These are phyloP conservation scores for Fusarium dimerum DNA, from an alignment of 2,329 filamentous ascomycete genomes.

Conservation along the genomic window DNA sequence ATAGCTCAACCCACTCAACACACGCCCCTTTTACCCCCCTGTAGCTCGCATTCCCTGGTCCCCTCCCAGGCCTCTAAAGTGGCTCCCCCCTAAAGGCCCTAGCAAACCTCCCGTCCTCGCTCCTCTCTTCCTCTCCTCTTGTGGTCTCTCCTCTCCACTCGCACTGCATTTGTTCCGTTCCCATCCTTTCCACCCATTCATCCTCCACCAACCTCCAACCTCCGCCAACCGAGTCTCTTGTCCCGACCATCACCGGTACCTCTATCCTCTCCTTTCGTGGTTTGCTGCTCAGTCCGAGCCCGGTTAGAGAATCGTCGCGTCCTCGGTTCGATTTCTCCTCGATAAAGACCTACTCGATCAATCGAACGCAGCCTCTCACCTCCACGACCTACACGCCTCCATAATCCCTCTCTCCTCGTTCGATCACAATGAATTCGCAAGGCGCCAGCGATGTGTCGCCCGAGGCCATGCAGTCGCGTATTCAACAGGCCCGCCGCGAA, in stretches of 20 bases:
- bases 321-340: conserved; percentile 13
- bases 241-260: conserved; percentile 22
- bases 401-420: conserved; percentile 9
- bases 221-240: conserved; percentile 27
- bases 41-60: conserved; percentile 34
- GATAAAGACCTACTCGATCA: conserved; percentile 14
- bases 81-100: conserved; percentile 6
- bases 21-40: conserved; percentile 31
- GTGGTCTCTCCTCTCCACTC: conserved; percentile 37
- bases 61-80: conserved; percentile 23
- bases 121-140: conserved; percentile 27
- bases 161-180: conserved; percentile 31
- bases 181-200: conserved; percentile 21
- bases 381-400: conserved; percentile 11
- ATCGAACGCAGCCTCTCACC: conserved; percentile 11
- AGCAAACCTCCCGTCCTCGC: conserved; percentile 22
- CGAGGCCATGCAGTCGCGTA: conserved; percentile 88
- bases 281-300: conserved; percentile 25
- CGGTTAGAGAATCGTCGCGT: conserved; percentile 23
- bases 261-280: conserved; percentile 21
- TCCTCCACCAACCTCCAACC: conserved; percentile 25
- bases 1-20: conserved; percentile 14
- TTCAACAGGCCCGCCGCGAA: conserved; percentile 91
- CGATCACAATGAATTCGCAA: conserved; percentile 55
- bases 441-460: conserved; percentile 65